Base-by-base conservation (phyloP, 208 protist species). In the Wallacemonas sp. region DNA sequence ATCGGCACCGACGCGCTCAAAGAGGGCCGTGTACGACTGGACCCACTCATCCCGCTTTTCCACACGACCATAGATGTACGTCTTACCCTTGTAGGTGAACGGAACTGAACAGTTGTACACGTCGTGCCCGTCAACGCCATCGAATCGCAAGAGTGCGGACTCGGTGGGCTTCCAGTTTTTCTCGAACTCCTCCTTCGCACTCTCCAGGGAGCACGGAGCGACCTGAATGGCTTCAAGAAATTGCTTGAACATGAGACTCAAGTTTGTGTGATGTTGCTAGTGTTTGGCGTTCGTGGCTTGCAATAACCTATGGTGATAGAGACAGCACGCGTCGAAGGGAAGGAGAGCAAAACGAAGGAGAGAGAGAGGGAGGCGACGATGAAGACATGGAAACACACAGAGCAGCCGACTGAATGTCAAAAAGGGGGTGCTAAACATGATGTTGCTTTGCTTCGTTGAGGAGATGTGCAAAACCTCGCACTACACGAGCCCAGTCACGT, bases 111-210 rank as follows among this genome's bases (percentile, higher is more conserved):
- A 67, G 68, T 74, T 74, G 68, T 74, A 74, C 33, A 74, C 68
- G 41, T 62, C 44, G 28, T 63, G 39, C 18, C 63, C 74, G 46
- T 77, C 70, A 10, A 79, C 73, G 22, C 74, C 74, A 2, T 84
- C 66, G 49, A 84, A 84, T 18, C 46, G 65, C 10, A 84, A 71
- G 2, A 84, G 10, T 14, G 42, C 16, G 11, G 33, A 57, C 42
- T 64, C 67, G 52, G 80, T 74, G 12, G 80, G 68, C 64, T 78
- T 80, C 59, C 70, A 73, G 25, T 83, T 72, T 10, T 52, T 66
- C 61, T 87, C 81, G 66, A 87, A 87, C 25, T 49, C 44, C 71
- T 87, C 81, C 50, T 82, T 82, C 20, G 55, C 50, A 16, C 65
- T 62, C 39, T 78, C 64, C 20, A 87, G 28, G n/a, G 72, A 71